Evolutionary conservation across 2,329 filamentous ascomycete genomes (phyloP).

Genomic region (Fusarium incarnatum): DNA sequence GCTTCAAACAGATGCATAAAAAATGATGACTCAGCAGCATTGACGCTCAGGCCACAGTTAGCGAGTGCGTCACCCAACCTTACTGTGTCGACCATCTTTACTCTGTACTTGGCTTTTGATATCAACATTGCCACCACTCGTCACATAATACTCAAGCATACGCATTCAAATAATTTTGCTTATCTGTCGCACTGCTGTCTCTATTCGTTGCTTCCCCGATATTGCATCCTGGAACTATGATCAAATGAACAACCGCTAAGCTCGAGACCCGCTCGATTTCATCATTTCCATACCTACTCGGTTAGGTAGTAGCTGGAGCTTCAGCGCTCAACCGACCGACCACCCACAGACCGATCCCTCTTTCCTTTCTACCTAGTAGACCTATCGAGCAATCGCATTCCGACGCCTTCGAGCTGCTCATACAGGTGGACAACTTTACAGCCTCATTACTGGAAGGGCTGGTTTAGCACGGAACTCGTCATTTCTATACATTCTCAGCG

Average conservation of each 20-base stretch:
- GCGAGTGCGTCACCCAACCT: slow-evolving; percentile 40
- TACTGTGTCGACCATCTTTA: slow-evolving; percentile 20
- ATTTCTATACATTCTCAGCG: background rate
- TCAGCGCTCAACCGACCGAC: slow-evolving; percentile 13
- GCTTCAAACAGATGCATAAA: background rate
- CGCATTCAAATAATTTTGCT: slow-evolving; percentile 10
- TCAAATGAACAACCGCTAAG: slow-evolving; percentile 26
- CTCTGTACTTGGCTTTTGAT: background rate
- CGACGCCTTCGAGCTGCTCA: background rate
- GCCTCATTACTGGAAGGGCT: background rate
- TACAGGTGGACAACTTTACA: background rate
- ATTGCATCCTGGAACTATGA: slow-evolving; percentile 27
- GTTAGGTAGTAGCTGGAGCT: slow-evolving; percentile 14
- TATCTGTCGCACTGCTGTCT: background rate
- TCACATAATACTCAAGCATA: slow-evolving; percentile 5
- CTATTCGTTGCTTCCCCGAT: background rate
- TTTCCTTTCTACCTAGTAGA: background rate
- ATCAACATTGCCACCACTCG: slow-evolving; percentile 36
- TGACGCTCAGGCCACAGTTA: background rate
- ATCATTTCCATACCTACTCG: slow-evolving; percentile 14
- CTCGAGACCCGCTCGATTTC: slow-evolving; percentile 35
- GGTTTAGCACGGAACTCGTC: background rate
- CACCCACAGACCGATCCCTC: background rate
- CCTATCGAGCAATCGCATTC: background rate
- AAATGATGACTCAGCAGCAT: slow-evolving; percentile 20